Evolutionary conservation across 1,284 basidiomycete genomes (phyloP).

Genomic region (Microbotryomycetes sp.): DNA sequence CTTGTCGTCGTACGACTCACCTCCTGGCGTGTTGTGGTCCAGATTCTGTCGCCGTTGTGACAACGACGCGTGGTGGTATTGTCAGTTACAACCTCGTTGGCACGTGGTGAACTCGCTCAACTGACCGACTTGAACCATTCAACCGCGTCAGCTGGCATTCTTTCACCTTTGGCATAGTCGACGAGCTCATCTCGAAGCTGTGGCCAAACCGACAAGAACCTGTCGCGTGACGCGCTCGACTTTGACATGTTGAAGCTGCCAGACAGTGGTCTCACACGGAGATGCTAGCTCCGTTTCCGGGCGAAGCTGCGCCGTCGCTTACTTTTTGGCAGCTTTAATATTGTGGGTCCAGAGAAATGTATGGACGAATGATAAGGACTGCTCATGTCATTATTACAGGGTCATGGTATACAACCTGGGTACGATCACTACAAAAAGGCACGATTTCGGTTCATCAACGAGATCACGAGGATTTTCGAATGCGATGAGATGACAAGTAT

Average conservation of each 20-base stretch:
- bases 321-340: no score
- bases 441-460: no score
- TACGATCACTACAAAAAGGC: no score
- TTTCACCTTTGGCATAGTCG: constrained; percentile 57
- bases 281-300: no score
- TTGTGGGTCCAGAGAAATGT: no score
- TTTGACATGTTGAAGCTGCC: background rate
- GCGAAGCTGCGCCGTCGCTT: no score
- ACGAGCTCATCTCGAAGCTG: constrained; percentile 53
- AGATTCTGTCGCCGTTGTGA: constrained; percentile 57
- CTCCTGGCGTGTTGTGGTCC: constrained; percentile 90
- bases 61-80: background rate
- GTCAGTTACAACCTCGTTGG: background rate
- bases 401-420: no score
- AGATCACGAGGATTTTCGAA: no score
- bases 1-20: constrained; percentile 31
- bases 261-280: no score
- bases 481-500: no score
- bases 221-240: constrained; percentile 40
- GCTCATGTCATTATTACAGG: no score
- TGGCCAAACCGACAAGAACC: constrained; percentile 51
- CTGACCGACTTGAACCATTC: constrained; percentile 72
- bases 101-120: background rate
- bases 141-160: constrained; percentile 73
- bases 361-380: no score